These are phyloP conservation scores for Colletotrichum shisoi DNA, from an alignment of 2,329 filamentous ascomycete species.

Conservation along the genomic window DNA sequence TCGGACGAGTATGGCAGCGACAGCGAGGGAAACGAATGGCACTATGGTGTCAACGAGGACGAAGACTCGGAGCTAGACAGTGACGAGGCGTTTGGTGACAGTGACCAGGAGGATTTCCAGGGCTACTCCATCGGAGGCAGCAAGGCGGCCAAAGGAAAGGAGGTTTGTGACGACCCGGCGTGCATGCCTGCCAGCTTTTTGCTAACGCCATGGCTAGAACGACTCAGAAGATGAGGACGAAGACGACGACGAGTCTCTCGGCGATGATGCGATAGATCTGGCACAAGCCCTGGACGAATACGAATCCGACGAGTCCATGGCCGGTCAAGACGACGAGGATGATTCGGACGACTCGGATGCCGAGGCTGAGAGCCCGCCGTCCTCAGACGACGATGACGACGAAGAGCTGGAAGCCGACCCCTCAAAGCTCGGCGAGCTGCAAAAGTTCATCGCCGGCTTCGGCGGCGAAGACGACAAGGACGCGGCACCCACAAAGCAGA, in stretches of 20 bases:
- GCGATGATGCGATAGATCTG: constrained; percentile 67
- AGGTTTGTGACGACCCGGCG: constrained; percentile 20
- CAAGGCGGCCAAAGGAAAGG: constrained; percentile 48
- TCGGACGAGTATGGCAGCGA: constrained; percentile 79
- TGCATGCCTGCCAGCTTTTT: constrained; percentile 42
- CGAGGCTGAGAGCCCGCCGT: constrained; percentile 58
- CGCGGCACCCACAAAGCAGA: constrained; percentile 42
- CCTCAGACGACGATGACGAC: constrained; percentile 57
- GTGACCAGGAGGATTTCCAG: constrained; percentile 85
- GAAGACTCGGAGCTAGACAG: constrained; percentile 72
- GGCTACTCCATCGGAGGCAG: constrained; percentile 69
- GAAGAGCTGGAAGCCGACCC: constrained; percentile 60
- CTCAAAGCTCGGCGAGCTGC: constrained; percentile 70
- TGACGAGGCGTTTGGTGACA: constrained; percentile 85
- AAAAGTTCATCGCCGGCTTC: constrained; percentile 74
- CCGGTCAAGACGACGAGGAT: constrained; percentile 46
- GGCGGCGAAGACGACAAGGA: constrained; percentile 65
- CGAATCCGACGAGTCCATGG: constrained; percentile 59
- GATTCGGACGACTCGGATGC: constrained; percentile 55
- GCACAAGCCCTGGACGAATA: constrained; percentile 65
- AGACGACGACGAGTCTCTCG: constrained; percentile 64
- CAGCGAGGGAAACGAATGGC: constrained; percentile 86
- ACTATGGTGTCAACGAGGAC: constrained; percentile 70
- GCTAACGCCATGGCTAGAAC: constrained; percentile 60
- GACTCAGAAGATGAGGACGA: constrained; percentile 65